Evolutionary conservation across 2,329 filamentous ascomycete genomes (phyloP).

Genomic region (Kalmusia sp.): DNA sequence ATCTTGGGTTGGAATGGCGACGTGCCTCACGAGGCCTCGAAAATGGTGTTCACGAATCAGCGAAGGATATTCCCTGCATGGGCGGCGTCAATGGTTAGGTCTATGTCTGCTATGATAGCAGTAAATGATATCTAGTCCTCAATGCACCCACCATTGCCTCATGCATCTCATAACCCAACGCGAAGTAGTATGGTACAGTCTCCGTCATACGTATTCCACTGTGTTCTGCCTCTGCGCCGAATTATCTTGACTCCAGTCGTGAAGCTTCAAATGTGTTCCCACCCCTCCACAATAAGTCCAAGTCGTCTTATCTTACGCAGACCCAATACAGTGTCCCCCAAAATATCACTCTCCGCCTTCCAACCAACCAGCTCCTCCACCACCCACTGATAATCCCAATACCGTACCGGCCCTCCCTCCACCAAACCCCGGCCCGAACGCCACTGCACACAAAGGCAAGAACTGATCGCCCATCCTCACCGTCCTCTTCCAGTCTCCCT

Average conservation of each 20-base stretch:
- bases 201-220: too few species aligned
- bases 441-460: conserved; percentile 49
- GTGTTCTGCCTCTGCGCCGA: too few species aligned
- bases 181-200: too few species aligned
- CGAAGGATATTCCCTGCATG: conserved; percentile 43
- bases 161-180: conserved; percentile 17
- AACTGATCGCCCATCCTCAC: conserved; percentile 48
- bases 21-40: conserved; percentile 39
- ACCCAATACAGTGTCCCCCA: too few species aligned
- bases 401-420: conserved; percentile 39
- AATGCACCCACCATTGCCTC: conserved; percentile 39
- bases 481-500: conserved; percentile 44
- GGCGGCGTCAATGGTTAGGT: conserved; percentile 48
- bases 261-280: too few species aligned
- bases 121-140: conserved; percentile 48
- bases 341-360: conserved; percentile 13
- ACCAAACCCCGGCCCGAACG: conserved; percentile 41
- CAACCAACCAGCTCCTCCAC: conserved; percentile 47
- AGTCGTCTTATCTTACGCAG: too few species aligned
- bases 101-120: conserved; percentile 39
- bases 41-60: conserved; percentile 39
- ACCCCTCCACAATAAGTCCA: too few species aligned
- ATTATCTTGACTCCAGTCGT: too few species aligned
- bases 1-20: conserved; percentile 28
- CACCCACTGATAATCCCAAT: conserved; percentile 45